Conservation (phyloP, 1,284 basidiomycete species). For the Trichosporon ovoides region DNA sequence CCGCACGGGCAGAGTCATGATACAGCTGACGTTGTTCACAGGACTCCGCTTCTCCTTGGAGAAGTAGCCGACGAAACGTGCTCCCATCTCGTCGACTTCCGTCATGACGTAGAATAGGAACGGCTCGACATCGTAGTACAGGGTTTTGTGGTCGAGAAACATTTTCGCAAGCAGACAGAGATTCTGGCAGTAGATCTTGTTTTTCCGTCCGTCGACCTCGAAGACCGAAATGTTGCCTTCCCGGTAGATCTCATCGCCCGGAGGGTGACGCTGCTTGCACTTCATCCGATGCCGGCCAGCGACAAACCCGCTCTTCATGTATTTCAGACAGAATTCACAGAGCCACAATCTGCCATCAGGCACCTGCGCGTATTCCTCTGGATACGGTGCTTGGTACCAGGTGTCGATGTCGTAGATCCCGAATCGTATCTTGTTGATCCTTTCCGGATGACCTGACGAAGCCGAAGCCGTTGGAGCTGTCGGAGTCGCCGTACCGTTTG, state of each 20-base stretch:
- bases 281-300: slow-evolving; percentile 86
- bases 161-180: slow-evolving; percentile 96
- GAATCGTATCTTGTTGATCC: slow-evolving; percentile 81
- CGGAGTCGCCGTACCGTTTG: slow-evolving; percentile 3
- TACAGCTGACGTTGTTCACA: slow-evolving; percentile 96
- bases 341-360: slow-evolving; percentile 92
- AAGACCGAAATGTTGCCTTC: slow-evolving; percentile 86
- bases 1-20: slow-evolving; percentile 95
- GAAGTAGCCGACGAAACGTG: slow-evolving; percentile 96
- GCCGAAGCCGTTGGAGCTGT: slow-evolving; percentile 6
- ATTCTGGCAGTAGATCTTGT: slow-evolving; percentile 99
- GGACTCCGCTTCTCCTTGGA: slow-evolving; percentile 97
- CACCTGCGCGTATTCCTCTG: slow-evolving; percentile 91
- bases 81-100: slow-evolving; percentile 81
- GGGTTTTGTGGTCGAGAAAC: slow-evolving; percentile 98
- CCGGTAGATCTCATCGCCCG: slow-evolving; percentile 97
- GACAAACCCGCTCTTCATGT: slow-evolving; percentile 93
- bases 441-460: slow-evolving; percentile 24
- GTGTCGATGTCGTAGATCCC: slow-evolving; percentile 94
- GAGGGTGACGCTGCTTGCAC: slow-evolving; percentile 90
- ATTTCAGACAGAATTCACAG: slow-evolving; percentile 97
- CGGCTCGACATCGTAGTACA: slow-evolving; percentile 99
- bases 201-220: slow-evolving; percentile 96
- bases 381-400: slow-evolving; percentile 98
- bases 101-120: slow-evolving; percentile 99